Evolutionary conservation across 2,329 filamentous ascomycete species (phyloP), one percentile per base, ranked within the genome.

Genomic region (Pseudocercospora fuligena): DNA sequence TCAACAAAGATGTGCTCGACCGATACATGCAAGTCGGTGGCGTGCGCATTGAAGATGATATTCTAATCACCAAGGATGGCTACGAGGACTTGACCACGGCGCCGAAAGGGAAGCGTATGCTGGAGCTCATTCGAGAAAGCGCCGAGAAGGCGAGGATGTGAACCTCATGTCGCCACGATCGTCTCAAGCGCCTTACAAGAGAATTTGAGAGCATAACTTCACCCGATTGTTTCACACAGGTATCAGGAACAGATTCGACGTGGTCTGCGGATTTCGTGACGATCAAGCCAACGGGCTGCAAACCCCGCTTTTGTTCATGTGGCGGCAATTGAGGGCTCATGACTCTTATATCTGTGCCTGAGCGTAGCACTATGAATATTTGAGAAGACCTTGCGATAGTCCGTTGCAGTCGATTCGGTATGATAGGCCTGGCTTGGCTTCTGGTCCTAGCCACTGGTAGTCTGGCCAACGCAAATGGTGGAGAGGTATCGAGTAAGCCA

Each of bases 31-130:
- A 81, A 31, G 89, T 98, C 1, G 94, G 94, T 11, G 94, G 94
- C 40, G 93, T 97, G 29, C 87, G 94, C 59, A 97, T 98, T 67
- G 94, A 99, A 81, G 82, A 98, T 75, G 92, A 94, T 76, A 87
- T 98, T 43, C 82, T 96, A 27, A 89, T 98, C 63, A 96, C 91
- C 0, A 84, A 90, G 66, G 82, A 87, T 16, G 93, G 94, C 0
- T 88, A 89, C 73, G 93, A 97, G 80, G 96, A 97, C 75, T 76
- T 98, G 76, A 96, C 93, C 84, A 89, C 58, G 89, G 92, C 74
- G 81, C 93, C 74, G 80, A 93, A 76, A 83, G 85, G 76, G 31
- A 73, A 75, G 21, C 71, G 72, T 49, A 77, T 78, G 75, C 64
- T 77, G 43, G 53, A 72, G 14, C 58, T 73, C 14, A 75, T 76